These are phyloP conservation scores for Trichothecium sympodiale DNA, from an alignment of 2,329 filamentous ascomycete genomes.

Conservation along the genomic window DNA sequence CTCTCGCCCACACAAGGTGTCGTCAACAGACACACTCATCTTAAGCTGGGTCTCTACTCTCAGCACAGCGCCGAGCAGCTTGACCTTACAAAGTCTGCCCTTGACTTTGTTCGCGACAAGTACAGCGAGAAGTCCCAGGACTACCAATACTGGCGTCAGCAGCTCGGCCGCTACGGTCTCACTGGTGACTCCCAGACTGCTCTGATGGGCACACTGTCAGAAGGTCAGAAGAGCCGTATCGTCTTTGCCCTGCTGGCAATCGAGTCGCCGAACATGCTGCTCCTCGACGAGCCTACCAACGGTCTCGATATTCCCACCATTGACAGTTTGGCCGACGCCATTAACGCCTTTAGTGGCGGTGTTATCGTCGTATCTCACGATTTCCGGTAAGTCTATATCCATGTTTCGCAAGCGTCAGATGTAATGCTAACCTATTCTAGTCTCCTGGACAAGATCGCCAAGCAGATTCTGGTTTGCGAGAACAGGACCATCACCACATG, in stretches of 20 bases:
- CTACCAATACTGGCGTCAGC: conserved; percentile 98
- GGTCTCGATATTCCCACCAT: conserved; percentile 98
- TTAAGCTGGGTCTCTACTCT: conserved; percentile 96
- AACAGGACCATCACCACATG: conserved; percentile 87
- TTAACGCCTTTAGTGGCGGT: conserved; percentile 92
- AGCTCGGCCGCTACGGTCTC: conserved; percentile 89
- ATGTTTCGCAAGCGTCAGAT: neutral
- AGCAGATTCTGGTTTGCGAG: conserved; percentile 98
- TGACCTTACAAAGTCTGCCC: conserved; percentile 91
- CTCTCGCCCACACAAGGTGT: conserved; percentile 72
- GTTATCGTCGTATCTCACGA: conserved; percentile 98
- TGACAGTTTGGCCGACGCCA: conserved; percentile 92
- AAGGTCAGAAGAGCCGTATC: conserved; percentile 96
- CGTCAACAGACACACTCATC: conserved; percentile 88
- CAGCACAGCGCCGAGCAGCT: conserved; percentile 98
- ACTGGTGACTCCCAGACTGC: conserved; percentile 90
- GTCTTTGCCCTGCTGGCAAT: conserved; percentile 95
- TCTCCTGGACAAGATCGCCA: conserved; percentile 97
- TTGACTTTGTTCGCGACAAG: conserved; percentile 97
- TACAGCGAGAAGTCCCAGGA: conserved; percentile 84
- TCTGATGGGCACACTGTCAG: conserved; percentile 93
- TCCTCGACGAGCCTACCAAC: conserved; percentile 98
- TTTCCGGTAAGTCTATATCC: conserved; percentile 62
- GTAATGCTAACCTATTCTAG: conserved; percentile 28
- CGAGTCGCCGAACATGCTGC: conserved; percentile 91